Evolutionary conservation across 1,284 basidiomycete genomes (phyloP).

Genomic region (Microbotryum violaceum): DNA sequence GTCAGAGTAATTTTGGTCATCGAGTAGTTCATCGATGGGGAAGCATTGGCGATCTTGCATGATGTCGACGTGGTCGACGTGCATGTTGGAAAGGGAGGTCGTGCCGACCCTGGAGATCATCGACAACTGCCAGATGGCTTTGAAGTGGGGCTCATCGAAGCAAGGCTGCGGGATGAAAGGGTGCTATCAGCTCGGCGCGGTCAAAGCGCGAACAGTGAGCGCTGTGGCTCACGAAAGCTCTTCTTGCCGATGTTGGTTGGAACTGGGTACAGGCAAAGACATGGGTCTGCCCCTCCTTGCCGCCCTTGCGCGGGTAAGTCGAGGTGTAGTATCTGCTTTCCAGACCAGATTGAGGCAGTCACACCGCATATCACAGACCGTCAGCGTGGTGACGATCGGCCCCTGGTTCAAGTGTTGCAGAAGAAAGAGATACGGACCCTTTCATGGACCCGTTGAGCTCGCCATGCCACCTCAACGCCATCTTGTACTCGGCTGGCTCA

Average conservation of each 20-base stretch:
- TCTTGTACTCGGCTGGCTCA: conserved; percentile 1
- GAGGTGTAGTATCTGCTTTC: conserved; percentile 19
- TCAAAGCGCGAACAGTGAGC: not conserved
- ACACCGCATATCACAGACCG: too few species aligned
- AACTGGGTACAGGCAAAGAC: too few species aligned
- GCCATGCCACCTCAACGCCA: conserved; percentile 21
- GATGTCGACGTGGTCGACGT: conserved; percentile 53
- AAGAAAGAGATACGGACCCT: conserved; percentile 3
- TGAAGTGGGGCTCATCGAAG: conserved; percentile 90
- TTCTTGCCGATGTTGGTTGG: too few species aligned
- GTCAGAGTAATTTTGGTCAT: conserved; percentile 21
- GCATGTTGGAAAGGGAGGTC: conserved; percentile 71
- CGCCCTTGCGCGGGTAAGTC: conserved; percentile 9
- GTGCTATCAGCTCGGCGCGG: not conserved
- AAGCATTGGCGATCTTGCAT: conserved; percentile 30
- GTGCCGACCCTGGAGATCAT: conserved; percentile 64
- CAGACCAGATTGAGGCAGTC: too few species aligned
- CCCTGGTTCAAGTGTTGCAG: too few species aligned
- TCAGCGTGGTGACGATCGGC: too few species aligned
- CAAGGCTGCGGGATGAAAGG: conserved; percentile 42
- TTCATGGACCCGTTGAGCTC: conserved; percentile 14
- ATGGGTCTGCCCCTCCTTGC: too few species aligned
- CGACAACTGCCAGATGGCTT: conserved; percentile 76
- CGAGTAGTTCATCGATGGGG: not conserved
- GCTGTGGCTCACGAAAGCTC: too few species aligned